Evolutionary conservation across 2,329 filamentous ascomycete genomes (phyloP).

Genomic region (Fusarium duplospermum): DNA sequence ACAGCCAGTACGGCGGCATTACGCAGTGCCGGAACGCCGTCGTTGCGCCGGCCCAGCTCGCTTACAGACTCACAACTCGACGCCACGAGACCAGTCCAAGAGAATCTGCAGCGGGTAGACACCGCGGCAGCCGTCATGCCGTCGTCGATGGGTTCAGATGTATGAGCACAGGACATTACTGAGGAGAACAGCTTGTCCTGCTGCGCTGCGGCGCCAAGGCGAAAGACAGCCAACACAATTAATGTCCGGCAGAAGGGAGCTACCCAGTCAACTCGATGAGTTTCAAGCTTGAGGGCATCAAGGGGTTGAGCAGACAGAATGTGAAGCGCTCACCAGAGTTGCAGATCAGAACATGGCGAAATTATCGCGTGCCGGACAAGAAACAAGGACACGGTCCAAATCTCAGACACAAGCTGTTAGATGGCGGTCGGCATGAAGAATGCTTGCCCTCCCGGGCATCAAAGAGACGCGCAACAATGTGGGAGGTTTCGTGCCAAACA

Average conservation of each 20-base stretch:
- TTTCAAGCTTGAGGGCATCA: constrained; percentile 6
- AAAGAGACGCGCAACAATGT: constrained; percentile 45
- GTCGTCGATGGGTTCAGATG: background rate
- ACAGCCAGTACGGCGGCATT: constrained; percentile 28
- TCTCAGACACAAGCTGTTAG: constrained; percentile 10
- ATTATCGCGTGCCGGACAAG: constrained; percentile 16
- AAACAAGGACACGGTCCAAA: constrained; percentile 8
- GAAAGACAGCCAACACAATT: background rate
- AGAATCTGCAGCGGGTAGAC: constrained; percentile 18
- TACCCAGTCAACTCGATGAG: constrained; percentile 3
- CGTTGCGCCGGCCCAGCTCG: constrained; percentile 24
- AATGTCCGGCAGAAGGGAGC: background rate
- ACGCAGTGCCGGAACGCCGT: constrained; percentile 35
- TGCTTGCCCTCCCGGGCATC: constrained; percentile 50
- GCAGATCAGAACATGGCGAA: constrained; percentile 8
- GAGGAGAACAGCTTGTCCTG: background rate
- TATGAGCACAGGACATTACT: background rate
- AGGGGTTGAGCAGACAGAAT: constrained; percentile 21
- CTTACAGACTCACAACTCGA: constrained; percentile 25
- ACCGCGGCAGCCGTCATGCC: background rate
- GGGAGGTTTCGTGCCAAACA: constrained; percentile 10
- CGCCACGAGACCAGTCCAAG: constrained; percentile 15
- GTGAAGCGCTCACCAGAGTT: constrained; percentile 5
- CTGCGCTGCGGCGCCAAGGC: background rate
- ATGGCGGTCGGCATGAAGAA: constrained; percentile 1